phyloP scores from a whole-genome alignment of 352 stramenopile species.

The Globisporangium cylindrosporum region DNA sequence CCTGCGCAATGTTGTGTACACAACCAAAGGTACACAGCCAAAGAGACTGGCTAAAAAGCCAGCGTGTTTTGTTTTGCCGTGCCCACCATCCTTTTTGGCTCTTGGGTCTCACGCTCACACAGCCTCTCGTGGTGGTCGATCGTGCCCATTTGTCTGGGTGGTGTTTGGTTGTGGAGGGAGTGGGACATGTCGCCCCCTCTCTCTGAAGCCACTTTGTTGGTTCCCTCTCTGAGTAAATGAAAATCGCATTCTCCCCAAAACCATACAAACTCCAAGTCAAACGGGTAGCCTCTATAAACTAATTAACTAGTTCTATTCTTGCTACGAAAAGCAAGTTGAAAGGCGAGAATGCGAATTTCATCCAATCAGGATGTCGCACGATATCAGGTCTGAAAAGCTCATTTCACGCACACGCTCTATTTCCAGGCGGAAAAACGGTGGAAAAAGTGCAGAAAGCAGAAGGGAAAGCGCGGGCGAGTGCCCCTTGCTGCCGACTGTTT shows the following conservation, averaged over 20 bases:
- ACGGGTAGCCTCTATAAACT: no score
- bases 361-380: neutral
- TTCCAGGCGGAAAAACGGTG: slow-evolving; percentile 27
- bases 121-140: no score
- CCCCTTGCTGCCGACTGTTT: neutral
- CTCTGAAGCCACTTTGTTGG: slow-evolving; percentile 10
- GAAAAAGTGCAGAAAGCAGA: slow-evolving; percentile 42
- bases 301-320: neutral
- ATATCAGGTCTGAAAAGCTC: slow-evolving; percentile 6
- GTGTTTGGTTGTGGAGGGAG: neutral
- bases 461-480: neutral
- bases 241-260: neutral
- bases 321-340: no score
- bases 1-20: neutral
- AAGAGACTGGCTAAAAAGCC: no score
- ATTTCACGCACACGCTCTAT: neutral
- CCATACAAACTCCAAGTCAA: no score
- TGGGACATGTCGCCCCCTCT: slow-evolving; percentile 1
- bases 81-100: no score
- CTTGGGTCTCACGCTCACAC: no score
- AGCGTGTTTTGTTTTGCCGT: no score
- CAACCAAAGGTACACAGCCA: no score
- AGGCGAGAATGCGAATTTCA: neutral
- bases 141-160: neutral
- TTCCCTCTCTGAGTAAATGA: neutral